Evolutionary conservation across 176 grass and related monocot genomes (phyloP).

Genomic region (Canna indica): DNA sequence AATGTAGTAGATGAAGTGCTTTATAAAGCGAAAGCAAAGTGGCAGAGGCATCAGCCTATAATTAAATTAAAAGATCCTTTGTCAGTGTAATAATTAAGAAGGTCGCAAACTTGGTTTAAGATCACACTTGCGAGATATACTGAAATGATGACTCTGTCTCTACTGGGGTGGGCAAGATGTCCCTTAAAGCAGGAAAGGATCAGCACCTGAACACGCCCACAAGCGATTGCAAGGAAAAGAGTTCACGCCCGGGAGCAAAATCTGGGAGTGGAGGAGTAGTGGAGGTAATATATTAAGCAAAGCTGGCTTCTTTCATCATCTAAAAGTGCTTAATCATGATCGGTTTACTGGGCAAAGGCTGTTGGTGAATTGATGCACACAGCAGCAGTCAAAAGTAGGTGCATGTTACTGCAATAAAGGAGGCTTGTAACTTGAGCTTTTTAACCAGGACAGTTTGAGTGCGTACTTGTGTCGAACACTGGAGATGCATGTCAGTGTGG

Average conservation of each 20-base stretch:
- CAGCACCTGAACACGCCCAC: not conserved
- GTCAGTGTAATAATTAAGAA: not conserved
- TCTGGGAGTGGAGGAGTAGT: not conserved
- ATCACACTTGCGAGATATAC: not conserved
- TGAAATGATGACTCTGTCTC: slow-evolving; percentile 1
- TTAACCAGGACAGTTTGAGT: not conserved
- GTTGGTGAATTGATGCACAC: not conserved
- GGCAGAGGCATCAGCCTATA: not conserved
- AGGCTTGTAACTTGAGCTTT: not conserved
- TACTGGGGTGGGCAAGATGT: not conserved
- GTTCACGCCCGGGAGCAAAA: not conserved
- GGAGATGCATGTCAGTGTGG: not conserved
- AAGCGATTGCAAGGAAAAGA: not conserved
- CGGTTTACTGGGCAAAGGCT: not conserved
- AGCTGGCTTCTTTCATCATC: not conserved
- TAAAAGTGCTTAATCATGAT: not conserved
- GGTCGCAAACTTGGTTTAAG: not conserved
- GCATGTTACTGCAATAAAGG: not conserved
- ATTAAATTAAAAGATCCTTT: too few relatives aligned
- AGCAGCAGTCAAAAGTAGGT: not conserved
- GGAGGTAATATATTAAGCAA: not conserved
- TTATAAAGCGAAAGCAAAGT: not conserved
- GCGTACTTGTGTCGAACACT: not conserved
- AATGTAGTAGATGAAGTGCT: too few relatives aligned
- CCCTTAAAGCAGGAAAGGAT: slow-evolving; percentile 1